Conservation (phyloP, 1,284 basidiomycete species). For the Quambalaria eucalypti region DNA sequence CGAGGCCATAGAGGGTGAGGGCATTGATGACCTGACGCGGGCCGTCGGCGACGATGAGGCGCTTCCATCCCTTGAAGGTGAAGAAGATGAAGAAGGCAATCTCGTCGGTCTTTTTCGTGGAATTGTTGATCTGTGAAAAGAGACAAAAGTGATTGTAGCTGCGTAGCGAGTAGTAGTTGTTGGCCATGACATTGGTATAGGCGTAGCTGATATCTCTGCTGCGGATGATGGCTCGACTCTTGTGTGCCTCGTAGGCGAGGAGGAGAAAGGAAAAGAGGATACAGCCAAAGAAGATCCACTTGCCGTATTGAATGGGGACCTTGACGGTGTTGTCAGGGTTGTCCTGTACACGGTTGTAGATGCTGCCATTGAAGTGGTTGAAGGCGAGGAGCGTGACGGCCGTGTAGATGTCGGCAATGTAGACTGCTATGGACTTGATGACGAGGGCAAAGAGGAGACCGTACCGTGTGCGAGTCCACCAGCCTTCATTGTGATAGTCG, state of each 20-base stretch:
- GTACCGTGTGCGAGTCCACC: constrained; percentile 74
- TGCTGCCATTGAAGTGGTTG: constrained; percentile 76
- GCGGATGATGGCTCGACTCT: constrained; percentile 82
- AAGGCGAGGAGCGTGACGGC: constrained; percentile 93
- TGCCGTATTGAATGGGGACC: constrained; percentile 78
- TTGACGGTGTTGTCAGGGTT: constrained; percentile 63
- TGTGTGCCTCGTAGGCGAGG: constrained; percentile 81
- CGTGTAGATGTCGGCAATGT: constrained; percentile 94
- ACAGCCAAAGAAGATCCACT: constrained; percentile 95
- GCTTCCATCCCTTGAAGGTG: constrained; percentile 96
- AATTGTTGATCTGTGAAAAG: constrained; percentile 89
- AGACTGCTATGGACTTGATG: constrained; percentile 89
- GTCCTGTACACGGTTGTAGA: constrained; percentile 64
- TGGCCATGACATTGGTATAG: constrained; percentile 75
- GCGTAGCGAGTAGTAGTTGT: constrained; percentile 59
- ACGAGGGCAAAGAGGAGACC: constrained; percentile 81
- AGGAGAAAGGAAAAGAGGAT: constrained; percentile 94
- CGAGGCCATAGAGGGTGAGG: constrained; percentile 83
- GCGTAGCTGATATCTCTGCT: constrained; percentile 77
- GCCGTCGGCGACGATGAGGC: constrained; percentile 83
- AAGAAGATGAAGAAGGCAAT: constrained; percentile 99
- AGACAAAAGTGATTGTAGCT: constrained; percentile 97
- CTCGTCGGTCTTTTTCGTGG: constrained; percentile 90
- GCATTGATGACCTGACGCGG: constrained; percentile 95
- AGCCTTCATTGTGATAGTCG: constrained; percentile 81